Conservation (phyloP, 305 asterid species). For the Solanum aculeatissimum region DNA sequence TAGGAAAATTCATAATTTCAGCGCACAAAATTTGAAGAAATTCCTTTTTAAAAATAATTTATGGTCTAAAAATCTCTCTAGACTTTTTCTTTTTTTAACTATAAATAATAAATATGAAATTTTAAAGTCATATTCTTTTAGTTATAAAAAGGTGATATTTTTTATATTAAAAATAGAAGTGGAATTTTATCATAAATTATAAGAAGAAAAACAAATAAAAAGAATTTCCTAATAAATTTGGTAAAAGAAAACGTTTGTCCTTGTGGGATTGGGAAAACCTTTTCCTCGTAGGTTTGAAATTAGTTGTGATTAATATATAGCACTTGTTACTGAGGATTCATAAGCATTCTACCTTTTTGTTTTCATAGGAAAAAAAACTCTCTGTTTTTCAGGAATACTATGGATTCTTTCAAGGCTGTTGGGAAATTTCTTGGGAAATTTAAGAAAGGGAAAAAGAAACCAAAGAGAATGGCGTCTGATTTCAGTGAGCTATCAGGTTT, state of each 20-base stretch:
- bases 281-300: neutral
- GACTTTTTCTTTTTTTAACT: too few species aligned
- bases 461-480: slow-evolving; percentile 10
- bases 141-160: neutral
- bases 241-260: neutral
- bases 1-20: too few species aligned
- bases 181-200: too few species aligned
- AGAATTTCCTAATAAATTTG: neutral
- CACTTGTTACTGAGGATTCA: neutral
- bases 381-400: neutral
- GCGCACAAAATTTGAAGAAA: too few species aligned
- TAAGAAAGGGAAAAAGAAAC: neutral
- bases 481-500: slow-evolving; percentile 21
- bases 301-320: neutral
- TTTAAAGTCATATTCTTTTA: neutral
- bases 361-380: neutral
- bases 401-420: slow-evolving; percentile 13
- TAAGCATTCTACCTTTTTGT: neutral
- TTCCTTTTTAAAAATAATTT: too few species aligned
- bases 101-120: neutral
- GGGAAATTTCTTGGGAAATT: slow-evolving; percentile 2
- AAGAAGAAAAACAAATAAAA: too few species aligned
- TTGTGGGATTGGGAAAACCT: neutral
- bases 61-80: too few species aligned
- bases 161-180: too few species aligned